Percentiles rank a stretch among this genome's conserved stretches.
Conservation (phyloP, 1,139 yeast species). For the Pichia sp. region DNA sequence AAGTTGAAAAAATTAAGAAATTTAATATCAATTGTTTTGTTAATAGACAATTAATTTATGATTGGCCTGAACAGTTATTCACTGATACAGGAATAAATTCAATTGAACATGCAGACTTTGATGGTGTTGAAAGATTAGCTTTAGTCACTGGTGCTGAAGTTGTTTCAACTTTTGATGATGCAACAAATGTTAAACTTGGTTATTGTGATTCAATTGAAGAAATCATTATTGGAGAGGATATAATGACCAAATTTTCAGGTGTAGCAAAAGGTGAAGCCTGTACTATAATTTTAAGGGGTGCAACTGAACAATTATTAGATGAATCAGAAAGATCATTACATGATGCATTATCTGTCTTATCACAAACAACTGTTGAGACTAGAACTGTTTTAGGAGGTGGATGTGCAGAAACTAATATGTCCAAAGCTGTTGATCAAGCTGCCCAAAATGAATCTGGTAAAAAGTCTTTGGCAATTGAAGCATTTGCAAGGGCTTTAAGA, state of each 20-base stretch:
- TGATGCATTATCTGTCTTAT: slow-evolving; percentile 90
- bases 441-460: slow-evolving; percentile 94
- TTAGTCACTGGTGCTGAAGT: slow-evolving; percentile 98
- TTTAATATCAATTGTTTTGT: slow-evolving; percentile 84
- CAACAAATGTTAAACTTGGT: slow-evolving; percentile 80
- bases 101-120: slow-evolving; percentile 97
- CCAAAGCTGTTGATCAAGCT: slow-evolving; percentile 91
- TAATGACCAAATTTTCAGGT: slow-evolving; percentile 82
- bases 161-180: slow-evolving; percentile 90
- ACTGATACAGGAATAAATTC: slow-evolving; percentile 84
- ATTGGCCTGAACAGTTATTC: slow-evolving; percentile 94
- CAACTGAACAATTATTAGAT: slow-evolving; percentile 91
- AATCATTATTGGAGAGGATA: slow-evolving; percentile 84
- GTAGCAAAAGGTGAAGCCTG: slow-evolving; percentile 96
- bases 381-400: slow-evolving; percentile 97
- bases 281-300: slow-evolving; percentile 92
- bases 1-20: slow-evolving; percentile 80
- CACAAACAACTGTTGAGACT: slow-evolving; percentile 94
- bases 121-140: slow-evolving; percentile 94
- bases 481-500: slow-evolving; percentile 89
- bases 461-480: slow-evolving; percentile 88
- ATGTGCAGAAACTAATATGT: slow-evolving; percentile 96
- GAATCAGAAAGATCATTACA: slow-evolving; percentile 97
- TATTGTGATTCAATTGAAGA: slow-evolving; percentile 88
- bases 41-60: slow-evolving; percentile 92